Base-by-base conservation (phyloP, 2,329 filamentous ascomycete genomes). In the Cordyceps tenuipes region DNA sequence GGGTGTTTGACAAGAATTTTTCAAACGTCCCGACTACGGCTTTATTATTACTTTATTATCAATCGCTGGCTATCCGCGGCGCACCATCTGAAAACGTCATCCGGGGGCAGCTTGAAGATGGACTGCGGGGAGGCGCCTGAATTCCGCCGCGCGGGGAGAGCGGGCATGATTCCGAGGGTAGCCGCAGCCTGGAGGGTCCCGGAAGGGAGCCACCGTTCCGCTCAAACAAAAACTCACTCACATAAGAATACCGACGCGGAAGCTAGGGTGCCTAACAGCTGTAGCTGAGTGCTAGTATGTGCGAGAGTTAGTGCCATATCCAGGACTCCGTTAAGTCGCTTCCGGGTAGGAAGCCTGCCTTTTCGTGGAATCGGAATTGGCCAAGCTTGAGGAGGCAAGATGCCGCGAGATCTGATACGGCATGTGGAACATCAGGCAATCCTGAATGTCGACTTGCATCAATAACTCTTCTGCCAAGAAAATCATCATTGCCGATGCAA, bases 141-240 rank as follows among this genome's bases (percentile, higher is more conserved):
- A 44, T 60, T 60, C 58, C 58, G 58, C 57, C 43, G 50, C 43
- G 50, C 50, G 57, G 49, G 57, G 57, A 31, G 31, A n/a, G 57
- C 49, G 58, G 50, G 21, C 44, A 26, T 23, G 44, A 43, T 54
- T 55, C 58, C 58, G 58, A 60, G 34, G 58, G 44, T 60, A 60
- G 58, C 58, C 58, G 58, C 51, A 23, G 36, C 19, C 1, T 46
- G 19, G 2, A 21, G 51, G 17, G 12, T 31, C 44, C 50, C 43
- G 58, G 55, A 55, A 17, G 43, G n/a, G 7, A 13, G 21, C 36
- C 17, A 26, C 2, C 6, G 13, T 59, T 59, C 48, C 57, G 57
- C 57, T 36, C 7, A 36, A 13, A 36, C 34, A 10, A 13, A 2
- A 10, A 3, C 23, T 23, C 23, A 23, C 23, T 23, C 34, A 36